phyloP scores from a whole-genome alignment of 116 monocot genomes.

The Cymodocea nodosa region DNA sequence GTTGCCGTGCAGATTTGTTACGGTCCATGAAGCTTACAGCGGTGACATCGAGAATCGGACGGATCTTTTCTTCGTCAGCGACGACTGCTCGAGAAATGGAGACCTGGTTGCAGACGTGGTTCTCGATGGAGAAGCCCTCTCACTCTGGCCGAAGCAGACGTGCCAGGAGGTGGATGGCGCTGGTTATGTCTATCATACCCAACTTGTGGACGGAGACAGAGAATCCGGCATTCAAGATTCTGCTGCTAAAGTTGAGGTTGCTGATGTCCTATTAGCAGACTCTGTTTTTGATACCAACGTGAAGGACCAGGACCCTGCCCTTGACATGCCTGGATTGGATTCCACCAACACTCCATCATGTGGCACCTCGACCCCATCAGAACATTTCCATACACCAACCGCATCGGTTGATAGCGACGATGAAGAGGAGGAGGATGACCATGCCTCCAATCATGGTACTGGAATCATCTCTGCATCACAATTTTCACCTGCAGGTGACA shows the following conservation, averaged over 20 bases:
- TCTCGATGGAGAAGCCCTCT: conserved; percentile 21
- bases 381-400: conserved; percentile 1
- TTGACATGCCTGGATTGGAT: not conserved
- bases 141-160: conserved; percentile 22
- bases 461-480: not conserved
- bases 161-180: conserved; percentile 11
- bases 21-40: conserved; percentile 1
- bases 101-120: conserved; percentile 19
- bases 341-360: not conserved
- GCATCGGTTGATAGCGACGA: conserved; percentile 1
- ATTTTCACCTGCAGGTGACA: no score
- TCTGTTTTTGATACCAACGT: not conserved
- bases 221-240: conserved; percentile 10
- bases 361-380: conserved; percentile 1
- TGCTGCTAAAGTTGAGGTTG: conserved; percentile 1
- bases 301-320: not conserved
- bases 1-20: not conserved
- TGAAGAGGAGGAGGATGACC: not conserved
- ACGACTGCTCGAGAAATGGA: conserved; percentile 11
- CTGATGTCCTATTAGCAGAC: not conserved
- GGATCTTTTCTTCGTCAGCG: conserved; percentile 7
- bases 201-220: not conserved
- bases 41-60: not conserved
- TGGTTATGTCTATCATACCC: not conserved
- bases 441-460: not conserved